Evolutionary conservation across 441 rosid genomes (phyloP), one percentile per base, ranked within the genome.

Genomic region (Euphorbia celastroides): DNA sequence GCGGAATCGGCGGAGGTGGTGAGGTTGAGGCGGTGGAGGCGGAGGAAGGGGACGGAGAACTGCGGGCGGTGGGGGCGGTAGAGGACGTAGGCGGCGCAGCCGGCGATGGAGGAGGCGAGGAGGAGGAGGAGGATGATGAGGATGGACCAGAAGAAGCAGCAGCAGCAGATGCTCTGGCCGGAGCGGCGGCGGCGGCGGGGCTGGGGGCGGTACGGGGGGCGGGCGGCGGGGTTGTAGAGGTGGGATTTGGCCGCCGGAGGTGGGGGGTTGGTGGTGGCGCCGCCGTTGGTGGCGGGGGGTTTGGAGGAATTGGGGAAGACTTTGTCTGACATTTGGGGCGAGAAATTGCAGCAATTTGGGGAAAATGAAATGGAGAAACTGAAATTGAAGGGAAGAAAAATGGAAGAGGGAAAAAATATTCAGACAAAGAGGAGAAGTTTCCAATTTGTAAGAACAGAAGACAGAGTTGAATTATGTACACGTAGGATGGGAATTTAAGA

Each of bases 51-150:
- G 72, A 94, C 79, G n/a, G 89, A 36, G 81, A 91, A 94, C 55
- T 68, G 50, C 0, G 97, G 99, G 31, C 85, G 88, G 69, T 86
- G 93, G n/a, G 97, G 97, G 64, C 83, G 89, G 88, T 89, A 91
- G 50, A 94, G 73, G 65, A 75, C 57, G 85, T 88, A 94, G 1
- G 89, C 31, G 68, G 83, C 75, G 55, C 81, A 83, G 5, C 84
- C 83, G 5, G 86, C 91, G 46, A 77, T 62, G 64, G 77, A 83
- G 57, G 67, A 76, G 30, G 81, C 57, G 73, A 91, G 46, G 77
- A 94, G 60, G 64, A 92, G 11, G 44, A 82, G 3, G 67, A 93
- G 79, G 52, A 89, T 50, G 66, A 71, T 36, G 25, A 86, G 63
- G 30, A 84, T 80, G 66, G 79, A 62, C 92, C 94, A 92, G 60